A percentile compares a stretch with the other conserved stretches of the same genome.
Conservation (phyloP, 1,284 basidiomycete genomes). For the Cryptococcus amylolentus region DNA sequence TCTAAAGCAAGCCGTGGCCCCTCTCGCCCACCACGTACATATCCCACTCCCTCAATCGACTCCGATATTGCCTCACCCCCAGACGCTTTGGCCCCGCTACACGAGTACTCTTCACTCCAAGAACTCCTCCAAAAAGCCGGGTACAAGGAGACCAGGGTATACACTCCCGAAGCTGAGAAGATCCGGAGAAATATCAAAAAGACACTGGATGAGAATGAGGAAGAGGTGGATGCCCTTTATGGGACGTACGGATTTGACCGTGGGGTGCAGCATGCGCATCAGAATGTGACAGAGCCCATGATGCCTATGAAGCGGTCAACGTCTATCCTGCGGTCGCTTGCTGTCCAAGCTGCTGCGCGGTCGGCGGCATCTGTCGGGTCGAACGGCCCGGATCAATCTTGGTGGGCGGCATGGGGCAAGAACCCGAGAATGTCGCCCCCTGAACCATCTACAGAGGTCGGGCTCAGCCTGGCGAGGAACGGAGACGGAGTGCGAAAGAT, state of each 20-base stretch:
- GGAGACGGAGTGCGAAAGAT: constrained; percentile 35
- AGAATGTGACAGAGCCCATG: constrained; percentile 29
- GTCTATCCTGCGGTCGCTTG: constrained; percentile 28
- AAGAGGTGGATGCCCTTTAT: constrained; percentile 35
- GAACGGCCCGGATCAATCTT: constrained; percentile 14
- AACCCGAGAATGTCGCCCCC: background rate
- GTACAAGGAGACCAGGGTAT: constrained; percentile 81
- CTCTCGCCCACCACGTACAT: constrained; percentile 14
- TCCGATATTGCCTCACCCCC: constrained; percentile 14
- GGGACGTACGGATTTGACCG: constrained; percentile 30
- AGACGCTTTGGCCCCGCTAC: constrained; percentile 4
- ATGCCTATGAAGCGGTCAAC: constrained; percentile 29
- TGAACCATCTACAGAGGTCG: constrained; percentile 17
- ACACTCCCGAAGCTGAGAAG: constrained; percentile 73
- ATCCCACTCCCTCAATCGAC: constrained; percentile 19
- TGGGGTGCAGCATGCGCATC: background rate
- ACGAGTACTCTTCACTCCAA: constrained; percentile 69
- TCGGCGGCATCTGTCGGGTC: constrained; percentile 1
- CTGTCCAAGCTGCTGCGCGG: constrained; percentile 18
- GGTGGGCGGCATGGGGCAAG: constrained; percentile 25
- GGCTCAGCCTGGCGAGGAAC: constrained; percentile 29
- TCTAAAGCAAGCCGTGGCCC: constrained; percentile 20
- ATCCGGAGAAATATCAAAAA: constrained; percentile 34
- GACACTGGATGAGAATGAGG: constrained; percentile 29
- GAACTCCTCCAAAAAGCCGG: constrained; percentile 77